Conservation (phyloP, 306 rosid genomes). For the Alnus glutinosa region DNA sequence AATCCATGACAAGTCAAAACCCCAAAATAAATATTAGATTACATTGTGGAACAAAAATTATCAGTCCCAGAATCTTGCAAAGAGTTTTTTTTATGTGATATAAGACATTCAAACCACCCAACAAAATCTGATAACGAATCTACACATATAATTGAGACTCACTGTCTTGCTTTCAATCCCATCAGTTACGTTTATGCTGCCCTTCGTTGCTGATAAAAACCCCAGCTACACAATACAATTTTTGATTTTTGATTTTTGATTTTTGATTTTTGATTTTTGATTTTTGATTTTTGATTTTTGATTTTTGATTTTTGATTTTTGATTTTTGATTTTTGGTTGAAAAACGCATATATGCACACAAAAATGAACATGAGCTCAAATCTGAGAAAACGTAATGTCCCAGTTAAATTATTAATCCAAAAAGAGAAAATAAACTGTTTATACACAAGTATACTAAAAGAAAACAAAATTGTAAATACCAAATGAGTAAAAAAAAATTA, state of each 20-base stretch:
- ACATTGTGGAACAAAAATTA: not conserved
- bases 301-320: too few relatives aligned
- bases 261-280: too few relatives aligned
- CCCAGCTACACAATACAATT: not conserved
- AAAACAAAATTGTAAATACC: not conserved
- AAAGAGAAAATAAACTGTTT: not conserved
- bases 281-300: not conserved
- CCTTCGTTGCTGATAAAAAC: not conserved
- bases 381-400: not conserved
- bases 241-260: too few relatives aligned
- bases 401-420: too few relatives aligned
- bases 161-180: not conserved
- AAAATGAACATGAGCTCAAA: not conserved
- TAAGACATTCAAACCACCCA: not conserved
- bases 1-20: not conserved
- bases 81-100: not conserved
- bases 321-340: not conserved
- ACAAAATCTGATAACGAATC: not conserved
- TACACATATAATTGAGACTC: not conserved
- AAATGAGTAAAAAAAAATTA: not conserved
- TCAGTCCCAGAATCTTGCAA: not conserved
- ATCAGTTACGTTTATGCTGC: not conserved
- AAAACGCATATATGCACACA: not conserved
- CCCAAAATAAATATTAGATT: not conserved
- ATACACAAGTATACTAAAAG: not conserved